Percentiles rank a stretch among this genome's conserved stretches.
Conservation (phyloP, 1,139 yeast genomes). For the Protomyces lactucae-debilis region DNA sequence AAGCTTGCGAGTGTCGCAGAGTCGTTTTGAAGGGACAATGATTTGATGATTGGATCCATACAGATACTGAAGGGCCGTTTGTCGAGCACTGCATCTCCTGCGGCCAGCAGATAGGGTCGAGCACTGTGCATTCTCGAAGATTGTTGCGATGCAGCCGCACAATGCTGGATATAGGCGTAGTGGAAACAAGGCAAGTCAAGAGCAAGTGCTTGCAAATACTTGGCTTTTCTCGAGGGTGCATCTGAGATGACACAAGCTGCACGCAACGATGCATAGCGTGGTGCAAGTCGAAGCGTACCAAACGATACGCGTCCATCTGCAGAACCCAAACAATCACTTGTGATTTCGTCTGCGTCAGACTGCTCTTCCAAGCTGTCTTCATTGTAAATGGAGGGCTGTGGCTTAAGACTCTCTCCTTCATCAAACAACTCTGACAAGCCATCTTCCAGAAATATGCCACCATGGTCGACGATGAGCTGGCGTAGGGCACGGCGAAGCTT, state of each 20-base stretch:
- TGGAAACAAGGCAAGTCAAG: conserved; percentile 28
- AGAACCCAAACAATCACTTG: not conserved
- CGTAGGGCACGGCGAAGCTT: not conserved
- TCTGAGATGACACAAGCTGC: conserved; percentile 26
- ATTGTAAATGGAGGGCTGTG: not conserved
- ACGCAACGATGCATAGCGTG: not conserved
- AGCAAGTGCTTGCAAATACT: conserved; percentile 28
- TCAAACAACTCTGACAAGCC: conserved; percentile 14
- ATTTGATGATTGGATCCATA: not conserved
- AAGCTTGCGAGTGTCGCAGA: not conserved
- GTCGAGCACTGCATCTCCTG: conserved; percentile 14
- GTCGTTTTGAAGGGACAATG: not conserved
- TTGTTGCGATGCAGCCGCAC: not conserved
- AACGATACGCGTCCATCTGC: not conserved
- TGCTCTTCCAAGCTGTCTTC: not conserved
- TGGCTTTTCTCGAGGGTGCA: conserved; percentile 22
- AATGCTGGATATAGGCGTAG: conserved; percentile 7
- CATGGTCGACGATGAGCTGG: conserved; percentile 7
- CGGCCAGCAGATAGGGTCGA: conserved; percentile 19
- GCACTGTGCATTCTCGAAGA: not conserved
- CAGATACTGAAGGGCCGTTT: not conserved
- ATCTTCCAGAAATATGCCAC: conserved; percentile 2
- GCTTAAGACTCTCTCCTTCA: not conserved
- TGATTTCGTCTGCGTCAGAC: not conserved
- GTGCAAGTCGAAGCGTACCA: not conserved